phyloP scores from a whole-genome alignment of 257 asterid genomes.

The Ligustrum vulgare region DNA sequence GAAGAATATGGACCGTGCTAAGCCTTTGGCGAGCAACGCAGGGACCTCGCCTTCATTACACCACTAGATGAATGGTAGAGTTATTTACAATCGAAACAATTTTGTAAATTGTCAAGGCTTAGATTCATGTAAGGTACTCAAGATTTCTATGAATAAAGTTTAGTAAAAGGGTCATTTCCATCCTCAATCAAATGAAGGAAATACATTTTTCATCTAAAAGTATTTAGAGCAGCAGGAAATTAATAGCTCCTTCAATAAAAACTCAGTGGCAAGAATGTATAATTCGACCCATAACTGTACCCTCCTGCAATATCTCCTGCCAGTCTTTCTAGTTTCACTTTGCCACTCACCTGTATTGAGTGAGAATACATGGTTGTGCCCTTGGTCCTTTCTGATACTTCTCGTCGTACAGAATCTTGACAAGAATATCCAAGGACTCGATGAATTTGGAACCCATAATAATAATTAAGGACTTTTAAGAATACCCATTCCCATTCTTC shows the following conservation, averaged over 20 bases:
- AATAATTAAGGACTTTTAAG: conserved; percentile 34
- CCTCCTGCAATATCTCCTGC: conserved; percentile 17
- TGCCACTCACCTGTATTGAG: conserved; percentile 21
- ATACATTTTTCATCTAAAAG: conserved; percentile 4
- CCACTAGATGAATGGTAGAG: too few species aligned
- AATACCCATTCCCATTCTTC: conserved; percentile 71
- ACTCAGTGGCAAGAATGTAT: not conserved
- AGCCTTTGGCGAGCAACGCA: too few species aligned
- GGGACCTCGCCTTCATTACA: too few species aligned
- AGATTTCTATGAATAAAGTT: not conserved
- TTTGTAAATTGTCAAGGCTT: not conserved
- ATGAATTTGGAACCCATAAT: conserved; percentile 10
- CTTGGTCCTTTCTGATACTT: conserved; percentile 18
- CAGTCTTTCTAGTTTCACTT: conserved; percentile 18
- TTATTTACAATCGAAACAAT: not conserved
- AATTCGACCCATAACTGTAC: not conserved
- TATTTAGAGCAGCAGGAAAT: not conserved
- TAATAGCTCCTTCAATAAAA: not conserved
- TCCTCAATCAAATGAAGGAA: not conserved
- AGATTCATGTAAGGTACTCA: not conserved
- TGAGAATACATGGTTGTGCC: conserved; percentile 18
- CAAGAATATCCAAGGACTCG: conserved; percentile 14
- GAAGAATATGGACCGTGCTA: too few species aligned
- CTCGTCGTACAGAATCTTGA: not conserved
- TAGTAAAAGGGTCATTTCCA: not conserved